Conservation (phyloP, 139 green algal genomes). For the Chlorella sp. region DNA sequence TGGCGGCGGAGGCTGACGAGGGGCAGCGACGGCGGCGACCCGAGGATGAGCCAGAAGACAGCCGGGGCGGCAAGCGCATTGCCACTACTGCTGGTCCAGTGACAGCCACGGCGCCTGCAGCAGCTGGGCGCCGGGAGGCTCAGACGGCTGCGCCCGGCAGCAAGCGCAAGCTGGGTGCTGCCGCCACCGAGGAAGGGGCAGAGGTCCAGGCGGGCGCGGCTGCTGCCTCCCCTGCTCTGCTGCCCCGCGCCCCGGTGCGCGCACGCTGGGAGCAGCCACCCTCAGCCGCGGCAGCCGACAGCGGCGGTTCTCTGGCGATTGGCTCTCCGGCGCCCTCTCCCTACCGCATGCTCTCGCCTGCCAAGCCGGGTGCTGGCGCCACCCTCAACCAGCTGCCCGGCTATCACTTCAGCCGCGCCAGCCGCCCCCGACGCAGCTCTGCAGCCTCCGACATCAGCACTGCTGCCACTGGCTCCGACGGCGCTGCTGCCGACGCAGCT, state of each 20-base stretch:
- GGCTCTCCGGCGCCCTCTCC: constrained; percentile 20
- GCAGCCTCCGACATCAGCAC: constrained; percentile 8
- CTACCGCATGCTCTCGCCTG: constrained; percentile 16
- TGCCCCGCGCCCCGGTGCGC: not conserved
- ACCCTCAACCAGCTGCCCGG: constrained; percentile 10
- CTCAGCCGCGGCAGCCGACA: not conserved
- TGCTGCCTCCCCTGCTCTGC: not conserved
- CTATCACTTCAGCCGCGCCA: constrained; percentile 1
- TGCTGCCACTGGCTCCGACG: not conserved
- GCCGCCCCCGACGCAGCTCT: not conserved
- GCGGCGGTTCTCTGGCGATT: not conserved
- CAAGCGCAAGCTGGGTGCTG: constrained; percentile 11
- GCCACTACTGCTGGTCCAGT: not conserved
- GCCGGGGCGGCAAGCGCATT: not conserved
- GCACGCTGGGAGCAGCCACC: not conserved
- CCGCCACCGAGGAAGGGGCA: not conserved
- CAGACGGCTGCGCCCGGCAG: not conserved
- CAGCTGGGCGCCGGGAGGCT: not conserved
- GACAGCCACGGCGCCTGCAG: not conserved
- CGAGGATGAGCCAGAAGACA: not conserved
- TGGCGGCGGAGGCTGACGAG: not conserved
- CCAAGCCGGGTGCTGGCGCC: constrained; percentile 7
- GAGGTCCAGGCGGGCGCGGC: not conserved
- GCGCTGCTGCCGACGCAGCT: not conserved
- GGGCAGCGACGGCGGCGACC: not conserved